Conservation (phyloP, 2,329 filamentous ascomycete species). For the Biscogniauxia sp. region DNA sequence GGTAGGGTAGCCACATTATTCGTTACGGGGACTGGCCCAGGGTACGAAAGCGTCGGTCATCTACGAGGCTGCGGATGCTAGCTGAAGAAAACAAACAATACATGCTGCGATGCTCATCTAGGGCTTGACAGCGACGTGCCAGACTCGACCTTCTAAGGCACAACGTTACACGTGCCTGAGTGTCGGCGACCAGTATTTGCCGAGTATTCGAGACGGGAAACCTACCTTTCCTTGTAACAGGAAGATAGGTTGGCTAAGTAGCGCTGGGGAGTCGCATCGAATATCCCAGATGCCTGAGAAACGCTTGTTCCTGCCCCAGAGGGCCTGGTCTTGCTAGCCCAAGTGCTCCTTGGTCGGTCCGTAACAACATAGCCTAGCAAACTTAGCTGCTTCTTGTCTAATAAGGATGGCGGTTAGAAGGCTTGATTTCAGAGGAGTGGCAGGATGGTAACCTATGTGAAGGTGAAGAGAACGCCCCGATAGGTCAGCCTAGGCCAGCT, state of each 20-base stretch:
- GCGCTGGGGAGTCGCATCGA: neutral
- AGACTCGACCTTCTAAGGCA: neutral
- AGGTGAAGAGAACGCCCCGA: constrained; percentile 1
- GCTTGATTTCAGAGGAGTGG: neutral
- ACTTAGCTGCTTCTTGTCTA: neutral
- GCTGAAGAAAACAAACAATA: neutral
- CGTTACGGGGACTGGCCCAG: neutral
- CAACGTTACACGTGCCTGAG: neutral
- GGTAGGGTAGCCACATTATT: neutral
- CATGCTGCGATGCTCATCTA: neutral
- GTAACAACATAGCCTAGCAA: neutral
- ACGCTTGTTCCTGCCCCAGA: neutral
- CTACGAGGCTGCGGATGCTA: neutral
- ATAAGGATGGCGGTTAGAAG: neutral
- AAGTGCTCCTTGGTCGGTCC: neutral
- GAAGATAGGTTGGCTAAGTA: neutral
- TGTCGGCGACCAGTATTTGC: neutral
- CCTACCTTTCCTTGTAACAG: neutral
- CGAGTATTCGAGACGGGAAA: neutral
- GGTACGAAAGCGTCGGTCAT: neutral
- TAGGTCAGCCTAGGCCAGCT: constrained; percentile 5
- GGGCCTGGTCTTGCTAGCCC: neutral
- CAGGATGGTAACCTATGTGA: neutral
- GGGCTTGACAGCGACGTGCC: neutral
- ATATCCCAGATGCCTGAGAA: neutral